phyloP scores from a whole-genome alignment of 2,329 filamentous ascomycete species.

The Tolypocladium amazonense region DNA sequence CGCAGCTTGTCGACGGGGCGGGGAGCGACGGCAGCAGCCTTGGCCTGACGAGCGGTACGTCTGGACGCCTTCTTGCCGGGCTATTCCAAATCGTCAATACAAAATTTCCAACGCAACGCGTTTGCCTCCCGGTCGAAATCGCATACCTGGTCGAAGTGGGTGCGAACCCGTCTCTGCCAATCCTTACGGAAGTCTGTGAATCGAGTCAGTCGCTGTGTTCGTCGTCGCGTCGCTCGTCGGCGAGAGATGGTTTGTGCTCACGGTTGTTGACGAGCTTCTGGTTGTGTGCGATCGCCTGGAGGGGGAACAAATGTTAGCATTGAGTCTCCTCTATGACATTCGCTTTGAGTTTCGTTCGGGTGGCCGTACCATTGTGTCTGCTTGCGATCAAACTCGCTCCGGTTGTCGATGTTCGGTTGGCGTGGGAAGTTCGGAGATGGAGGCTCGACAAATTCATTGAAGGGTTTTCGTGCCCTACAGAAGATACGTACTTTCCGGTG shows the following conservation, averaged over 20 bases:
- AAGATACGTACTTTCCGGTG: conserved; percentile 22
- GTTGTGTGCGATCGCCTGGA: conserved; percentile 97
- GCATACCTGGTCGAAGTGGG: conserved; percentile 98
- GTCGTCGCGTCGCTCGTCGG: conserved; percentile 13
- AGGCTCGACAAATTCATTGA: conserved; percentile 29
- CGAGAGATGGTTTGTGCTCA: conserved; percentile 36
- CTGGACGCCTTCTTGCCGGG: conserved; percentile 92
- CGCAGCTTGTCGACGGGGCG: conserved; percentile 95
- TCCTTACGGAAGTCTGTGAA: conserved; percentile 92
- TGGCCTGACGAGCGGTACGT: conserved; percentile 81
- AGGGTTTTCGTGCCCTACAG: conserved; percentile 32
- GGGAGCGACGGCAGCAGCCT: conserved; percentile 91
- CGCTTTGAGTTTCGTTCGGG: conserved; percentile 10
- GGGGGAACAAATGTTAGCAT: conserved; percentile 21
- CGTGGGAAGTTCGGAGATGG: conserved; percentile 27
- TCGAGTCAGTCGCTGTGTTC: conserved; percentile 27
- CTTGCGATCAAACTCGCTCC: conserved; percentile 39
- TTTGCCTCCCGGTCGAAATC: conserved; percentile 4
- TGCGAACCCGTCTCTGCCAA: conserved; percentile 98
- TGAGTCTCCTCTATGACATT: conserved; percentile 11
- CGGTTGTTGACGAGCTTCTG: conserved; percentile 96
- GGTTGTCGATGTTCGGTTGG: conserved; percentile 29
- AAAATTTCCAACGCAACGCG: conserved; percentile 1
- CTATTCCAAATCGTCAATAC: conserved; percentile 40
- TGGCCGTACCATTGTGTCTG: conserved; percentile 41